These are phyloP conservation scores for Trichoderma gracile DNA, from an alignment of 2,329 filamentous ascomycete genomes.

Conservation along the genomic window DNA sequence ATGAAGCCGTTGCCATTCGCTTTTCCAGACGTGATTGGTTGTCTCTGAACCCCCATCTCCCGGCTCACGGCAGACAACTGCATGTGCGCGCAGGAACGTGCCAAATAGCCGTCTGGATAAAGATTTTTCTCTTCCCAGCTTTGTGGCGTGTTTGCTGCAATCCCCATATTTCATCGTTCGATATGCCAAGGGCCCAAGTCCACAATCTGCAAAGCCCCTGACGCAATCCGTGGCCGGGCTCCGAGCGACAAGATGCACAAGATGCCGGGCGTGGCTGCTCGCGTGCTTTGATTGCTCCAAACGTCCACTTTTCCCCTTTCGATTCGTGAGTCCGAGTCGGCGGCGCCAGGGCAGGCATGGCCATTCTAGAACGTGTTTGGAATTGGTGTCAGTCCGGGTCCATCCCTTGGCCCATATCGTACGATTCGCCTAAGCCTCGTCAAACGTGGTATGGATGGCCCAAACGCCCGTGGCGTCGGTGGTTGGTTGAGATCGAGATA, in stretches of 20 bases:
- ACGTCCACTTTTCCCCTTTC: background rate
- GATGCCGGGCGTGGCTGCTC: background rate
- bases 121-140: background rate
- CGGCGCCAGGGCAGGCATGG: background rate
- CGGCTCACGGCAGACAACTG: slow-evolving; percentile 17
- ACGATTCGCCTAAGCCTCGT: slow-evolving; percentile 18
- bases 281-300: background rate
- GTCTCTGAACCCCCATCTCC: slow-evolving; percentile 1
- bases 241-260: slow-evolving; percentile 5
- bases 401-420: slow-evolving; percentile 15
- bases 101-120: background rate
- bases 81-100: background rate
- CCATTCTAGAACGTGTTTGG: slow-evolving; percentile 10
- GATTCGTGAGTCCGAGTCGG: background rate
- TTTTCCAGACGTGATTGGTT: slow-evolving; percentile 9
- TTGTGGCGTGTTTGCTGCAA: slow-evolving; percentile 16
- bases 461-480: slow-evolving; percentile 13
- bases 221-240: slow-evolving; percentile 3
- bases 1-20: background rate
- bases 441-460: background rate
- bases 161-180: slow-evolving; percentile 24
- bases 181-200: slow-evolving; percentile 11
- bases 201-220: slow-evolving; percentile 19
- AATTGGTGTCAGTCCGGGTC: slow-evolving; percentile 4
- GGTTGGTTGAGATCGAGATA: background rate